These are phyloP conservation scores for Phlebiopsis flavidoalba DNA, from an alignment of 768 basidiomycete species.

Conservation along the genomic window DNA sequence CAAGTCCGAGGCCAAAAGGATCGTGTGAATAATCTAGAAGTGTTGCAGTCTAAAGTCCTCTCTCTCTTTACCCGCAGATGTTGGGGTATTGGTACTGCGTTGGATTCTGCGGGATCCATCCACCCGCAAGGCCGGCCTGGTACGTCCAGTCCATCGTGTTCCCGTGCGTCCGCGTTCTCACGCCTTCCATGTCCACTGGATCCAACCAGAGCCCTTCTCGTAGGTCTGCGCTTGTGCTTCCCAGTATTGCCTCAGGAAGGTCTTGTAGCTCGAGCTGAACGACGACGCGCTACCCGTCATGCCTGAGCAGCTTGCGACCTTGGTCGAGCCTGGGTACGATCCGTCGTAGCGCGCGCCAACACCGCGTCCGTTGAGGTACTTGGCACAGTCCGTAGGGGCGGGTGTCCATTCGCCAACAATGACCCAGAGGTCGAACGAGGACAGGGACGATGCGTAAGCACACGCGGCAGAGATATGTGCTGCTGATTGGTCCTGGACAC, in stretches of 20 bases:
- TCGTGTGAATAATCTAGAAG: not conserved
- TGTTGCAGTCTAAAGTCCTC: not conserved
- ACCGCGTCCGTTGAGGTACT: constrained; percentile 82
- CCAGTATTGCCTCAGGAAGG: constrained; percentile 76
- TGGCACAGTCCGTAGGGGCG: constrained; percentile 72
- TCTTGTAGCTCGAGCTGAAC: constrained; percentile 77
- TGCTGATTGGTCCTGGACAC: constrained; percentile 41
- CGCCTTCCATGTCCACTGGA: constrained; percentile 84
- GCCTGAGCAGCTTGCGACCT: constrained; percentile 69
- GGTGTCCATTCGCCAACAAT: constrained; percentile 89
- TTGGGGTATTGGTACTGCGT: constrained; percentile 49
- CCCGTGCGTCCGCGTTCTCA: too few species aligned
- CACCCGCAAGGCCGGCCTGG: constrained; percentile 69
- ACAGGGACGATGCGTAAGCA: constrained; percentile 36
- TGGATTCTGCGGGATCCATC: constrained; percentile 77
- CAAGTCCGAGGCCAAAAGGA: not conserved
- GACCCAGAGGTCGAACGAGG: constrained; percentile 63
- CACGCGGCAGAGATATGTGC: constrained; percentile 66
- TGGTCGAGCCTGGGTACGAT: constrained; percentile 53
- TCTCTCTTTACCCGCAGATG: constrained; percentile 44
- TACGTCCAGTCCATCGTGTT: constrained; percentile 88
- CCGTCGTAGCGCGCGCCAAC: constrained; percentile 60
- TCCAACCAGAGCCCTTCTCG: constrained; percentile 67
- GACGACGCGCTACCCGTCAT: constrained; percentile 68
- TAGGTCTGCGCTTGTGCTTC: constrained; percentile 78